A percentile compares a stretch with the other conserved stretches of the same genome.
Conservation (phyloP, 106 monocot species). For the Dioscorea dumetorum region DNA sequence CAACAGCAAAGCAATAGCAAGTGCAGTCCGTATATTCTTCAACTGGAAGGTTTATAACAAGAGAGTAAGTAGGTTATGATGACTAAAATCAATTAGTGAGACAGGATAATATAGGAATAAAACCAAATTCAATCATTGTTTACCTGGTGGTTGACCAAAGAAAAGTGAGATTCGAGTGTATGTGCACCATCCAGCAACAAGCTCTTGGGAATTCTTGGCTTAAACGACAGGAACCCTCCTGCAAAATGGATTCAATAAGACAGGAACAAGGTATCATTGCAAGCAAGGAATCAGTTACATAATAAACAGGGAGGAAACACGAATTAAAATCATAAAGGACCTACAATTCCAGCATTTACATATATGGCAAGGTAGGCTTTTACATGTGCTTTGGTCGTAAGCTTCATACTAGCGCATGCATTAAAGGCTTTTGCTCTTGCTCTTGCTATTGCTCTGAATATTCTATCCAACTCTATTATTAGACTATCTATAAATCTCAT, state of each 20-base stretch:
- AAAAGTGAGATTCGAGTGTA: slow-evolving; percentile 71
- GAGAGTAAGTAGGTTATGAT: background rate
- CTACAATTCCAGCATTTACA: no score
- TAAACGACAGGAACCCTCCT: slow-evolving; percentile 86
- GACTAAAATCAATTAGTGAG: slow-evolving; percentile 1
- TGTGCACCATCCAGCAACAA: slow-evolving; percentile 82
- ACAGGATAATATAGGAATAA: slow-evolving; percentile 1
- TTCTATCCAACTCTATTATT: no score
- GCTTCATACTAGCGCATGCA: no score
- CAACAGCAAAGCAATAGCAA: slow-evolving; percentile 75
- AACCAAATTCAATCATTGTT: background rate
- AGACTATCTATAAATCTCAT: no score
- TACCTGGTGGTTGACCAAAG: slow-evolving; percentile 86
- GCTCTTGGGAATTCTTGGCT: slow-evolving; percentile 68
- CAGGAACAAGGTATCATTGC: background rate
- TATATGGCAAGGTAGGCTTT: no score
- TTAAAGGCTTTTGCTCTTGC: no score
- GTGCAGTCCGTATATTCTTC: slow-evolving; percentile 83
- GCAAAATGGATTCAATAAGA: slow-evolving; percentile 3
- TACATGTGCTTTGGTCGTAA: no score
- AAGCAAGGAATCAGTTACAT: background rate
- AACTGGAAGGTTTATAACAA: slow-evolving; percentile 39
- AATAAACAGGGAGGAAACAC: no score
- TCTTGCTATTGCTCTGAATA: no score
- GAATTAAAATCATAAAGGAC: no score